Evolutionary conservation across 257 asterid species (phyloP), one percentile per base, ranked within the genome.

Genomic region (Scutellaria baicalensis): DNA sequence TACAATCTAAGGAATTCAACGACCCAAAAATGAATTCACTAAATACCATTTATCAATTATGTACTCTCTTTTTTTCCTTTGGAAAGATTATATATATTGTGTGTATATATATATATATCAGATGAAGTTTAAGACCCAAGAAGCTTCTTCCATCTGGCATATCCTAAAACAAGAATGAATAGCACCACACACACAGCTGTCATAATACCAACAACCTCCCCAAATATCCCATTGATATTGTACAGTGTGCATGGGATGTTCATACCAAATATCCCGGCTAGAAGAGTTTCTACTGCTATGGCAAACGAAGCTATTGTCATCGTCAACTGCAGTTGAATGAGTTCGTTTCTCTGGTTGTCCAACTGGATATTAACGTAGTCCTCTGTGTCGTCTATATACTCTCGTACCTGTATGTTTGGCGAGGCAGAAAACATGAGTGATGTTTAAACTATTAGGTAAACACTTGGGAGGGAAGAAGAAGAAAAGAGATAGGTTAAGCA

Each of bases 361-460:
- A 92, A 95, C 66, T 92, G 96, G 84, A 92, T 92, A 67, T 92
- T 92, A 52, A 92, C 95, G 6, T 92, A 89, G 50, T 92, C 98
- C 80, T 92, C 97, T 1, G 97, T 92, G 78, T 92, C 98, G 58
- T 92, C 96, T 12, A 89, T 86, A 70, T 92, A 92, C 73, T 92
- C 96, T 12, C 97, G 92, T 51, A 92, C 98, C 96, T 92, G 77
- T 31, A 79, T 0, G 68, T 42, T 74, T 72, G 17, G 23, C 12
- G 14, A 56, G n/a, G 44, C 18, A 50, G 6, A 39, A 35, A 50
- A 21, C 38, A 64, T 31, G 12, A 42, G 14, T 59, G 6, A 21
- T 6, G 35, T 50, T 51, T n/a, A 50, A 39, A 8, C 49, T 13
- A 21, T 40, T 18, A 63, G 27, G 31, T 4, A 23, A 18, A 8